These are phyloP conservation scores for Rhodotorula kratochvilovae DNA, from an alignment of 768 basidiomycete species.

Conservation along the genomic window DNA sequence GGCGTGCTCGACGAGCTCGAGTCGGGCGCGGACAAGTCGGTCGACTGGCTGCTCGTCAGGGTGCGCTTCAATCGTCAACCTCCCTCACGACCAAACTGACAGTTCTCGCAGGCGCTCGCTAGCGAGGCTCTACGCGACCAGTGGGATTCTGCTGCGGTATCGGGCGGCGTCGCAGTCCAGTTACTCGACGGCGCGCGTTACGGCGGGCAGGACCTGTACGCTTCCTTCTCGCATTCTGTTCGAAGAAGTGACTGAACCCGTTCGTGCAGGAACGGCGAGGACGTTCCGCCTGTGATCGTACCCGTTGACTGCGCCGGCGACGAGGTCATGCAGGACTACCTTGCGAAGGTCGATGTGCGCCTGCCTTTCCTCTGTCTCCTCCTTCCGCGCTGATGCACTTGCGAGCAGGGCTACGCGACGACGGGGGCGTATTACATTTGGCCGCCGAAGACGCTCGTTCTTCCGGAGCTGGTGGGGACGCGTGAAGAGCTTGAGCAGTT, in stretches of 20 bases:
- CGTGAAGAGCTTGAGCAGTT: neutral
- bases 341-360: neutral
- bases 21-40: neutral
- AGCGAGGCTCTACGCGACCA: too few species aligned
- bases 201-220: too few species aligned
- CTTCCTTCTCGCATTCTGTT: too few species aligned
- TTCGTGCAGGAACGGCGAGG: too few species aligned
- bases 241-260: too few species aligned
- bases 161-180: too few species aligned
- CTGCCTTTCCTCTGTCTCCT: too few species aligned
- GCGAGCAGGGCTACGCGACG: neutral
- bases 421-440: neutral
- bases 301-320: slow-evolving; percentile 1
- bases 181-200: too few species aligned
- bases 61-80: neutral
- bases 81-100: too few species aligned
- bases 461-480: neutral
- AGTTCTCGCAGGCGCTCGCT: too few species aligned
- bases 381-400: too few species aligned
- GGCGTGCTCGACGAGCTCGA: neutral
- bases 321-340: neutral
- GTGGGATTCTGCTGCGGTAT: too few species aligned
- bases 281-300: neutral
- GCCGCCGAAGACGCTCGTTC: neutral
- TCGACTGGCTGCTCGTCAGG: neutral